Percentiles rank a stretch among this genome's conserved stretches.
phyloP scores from a whole-genome alignment of 345 rosid species.

The Pugionium cornutum region DNA sequence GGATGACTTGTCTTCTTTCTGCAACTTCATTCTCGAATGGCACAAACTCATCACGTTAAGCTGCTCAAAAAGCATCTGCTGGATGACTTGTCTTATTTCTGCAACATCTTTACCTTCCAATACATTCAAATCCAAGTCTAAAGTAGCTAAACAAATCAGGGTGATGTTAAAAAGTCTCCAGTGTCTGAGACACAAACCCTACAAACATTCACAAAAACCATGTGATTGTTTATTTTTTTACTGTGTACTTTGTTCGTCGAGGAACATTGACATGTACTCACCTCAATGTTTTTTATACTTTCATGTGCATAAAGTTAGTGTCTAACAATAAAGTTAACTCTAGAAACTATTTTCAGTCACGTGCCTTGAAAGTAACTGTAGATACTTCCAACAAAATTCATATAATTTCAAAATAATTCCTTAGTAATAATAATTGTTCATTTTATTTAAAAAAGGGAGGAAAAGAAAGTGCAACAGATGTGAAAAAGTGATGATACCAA shows the following conservation, averaged over 20 bases:
- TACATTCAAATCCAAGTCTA: neutral
- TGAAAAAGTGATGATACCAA: no score
- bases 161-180: constrained; percentile 1
- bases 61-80: no score
- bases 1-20: neutral
- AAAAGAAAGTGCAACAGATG: no score
- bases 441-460: no score
- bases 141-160: neutral
- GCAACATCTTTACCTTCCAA: no score
- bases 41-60: no score
- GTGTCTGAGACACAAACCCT: neutral
- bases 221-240: constrained; percentile 25
- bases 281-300: constrained; percentile 22
- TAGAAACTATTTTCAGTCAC: neutral
- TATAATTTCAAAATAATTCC: neutral
- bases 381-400: neutral
- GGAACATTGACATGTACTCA: constrained; percentile 35
- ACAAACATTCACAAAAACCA: constrained; percentile 12
- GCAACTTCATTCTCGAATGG: no score
- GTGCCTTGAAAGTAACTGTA: neutral
- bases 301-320: constrained; percentile 28
- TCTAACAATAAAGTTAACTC: constrained; percentile 10
- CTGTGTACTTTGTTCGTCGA: constrained; percentile 33
- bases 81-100: no score
- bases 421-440: no score